Percentiles rank a stretch among this genome's conserved stretches.
phyloP scores from a whole-genome alignment of 129 eudicot genomes.

The Tanacetum coccineum region DNA sequence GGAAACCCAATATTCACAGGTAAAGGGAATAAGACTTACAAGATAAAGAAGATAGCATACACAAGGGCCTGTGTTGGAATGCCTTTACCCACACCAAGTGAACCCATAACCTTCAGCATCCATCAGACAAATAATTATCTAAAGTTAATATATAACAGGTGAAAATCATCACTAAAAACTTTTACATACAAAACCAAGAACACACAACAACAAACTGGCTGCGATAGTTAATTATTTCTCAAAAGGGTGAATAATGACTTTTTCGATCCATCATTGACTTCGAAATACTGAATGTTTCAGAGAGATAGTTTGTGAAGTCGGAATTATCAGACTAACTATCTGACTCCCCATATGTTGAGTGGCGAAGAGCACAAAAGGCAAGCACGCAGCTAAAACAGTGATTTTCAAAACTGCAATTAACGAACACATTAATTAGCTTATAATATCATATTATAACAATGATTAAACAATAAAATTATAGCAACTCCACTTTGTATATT shows the following conservation, averaged over 20 bases:
- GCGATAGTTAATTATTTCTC: background rate
- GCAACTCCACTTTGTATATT: background rate
- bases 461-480: no score
- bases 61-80: conserved; percentile 74
- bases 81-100: conserved; percentile 74
- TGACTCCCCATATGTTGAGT: conserved; percentile 76
- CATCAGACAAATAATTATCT: background rate
- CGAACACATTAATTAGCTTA: conserved; percentile 22
- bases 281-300: conserved; percentile 83
- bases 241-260: conserved; percentile 35
- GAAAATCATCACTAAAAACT: conserved; percentile 9
- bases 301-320: conserved; percentile 57
- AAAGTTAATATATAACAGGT: conserved; percentile 14
- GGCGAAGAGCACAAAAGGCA: conserved; percentile 81
- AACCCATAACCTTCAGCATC: conserved; percentile 79
- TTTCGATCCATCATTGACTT: conserved; percentile 88
- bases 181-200: conserved; percentile 1
- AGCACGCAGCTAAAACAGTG: conserved; percentile 63
- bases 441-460: conserved; percentile 3
- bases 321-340: conserved; percentile 48
- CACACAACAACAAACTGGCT: conserved; percentile 14
- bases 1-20: conserved; percentile 2
- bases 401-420: conserved; percentile 64
- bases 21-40: conserved; percentile 43
- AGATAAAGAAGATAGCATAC: conserved; percentile 82